Evolutionary conservation across 2,329 filamentous ascomycete species (phyloP).

Genomic region (Stagonosporopsis cucurbitacearum): DNA sequence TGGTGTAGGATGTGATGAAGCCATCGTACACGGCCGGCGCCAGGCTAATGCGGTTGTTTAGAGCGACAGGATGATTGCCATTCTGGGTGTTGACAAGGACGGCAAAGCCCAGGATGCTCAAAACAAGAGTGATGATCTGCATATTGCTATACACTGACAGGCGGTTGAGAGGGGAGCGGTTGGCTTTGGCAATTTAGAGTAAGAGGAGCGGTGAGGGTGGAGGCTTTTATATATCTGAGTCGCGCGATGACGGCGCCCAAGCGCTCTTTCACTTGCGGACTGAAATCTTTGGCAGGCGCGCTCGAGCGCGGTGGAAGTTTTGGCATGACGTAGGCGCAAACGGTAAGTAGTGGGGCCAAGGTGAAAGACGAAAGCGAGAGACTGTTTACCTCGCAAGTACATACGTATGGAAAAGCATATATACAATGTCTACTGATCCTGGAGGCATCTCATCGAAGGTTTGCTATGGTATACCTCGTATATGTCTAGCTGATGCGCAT

Average conservation of each 20-base stretch:
- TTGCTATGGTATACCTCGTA: not conserved
- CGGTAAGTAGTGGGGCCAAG: not conserved
- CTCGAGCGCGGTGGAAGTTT: not conserved
- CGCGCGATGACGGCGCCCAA: not conserved
- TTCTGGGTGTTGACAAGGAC: not conserved
- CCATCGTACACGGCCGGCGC: not conserved
- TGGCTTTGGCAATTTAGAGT: not conserved
- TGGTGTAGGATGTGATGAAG: conserved; percentile 3
- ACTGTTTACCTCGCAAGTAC: not conserved
- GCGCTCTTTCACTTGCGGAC: not conserved
- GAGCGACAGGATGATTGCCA: conserved; percentile 7
- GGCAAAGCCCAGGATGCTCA: conserved; percentile 1
- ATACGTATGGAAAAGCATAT: not conserved
- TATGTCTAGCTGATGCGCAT: not conserved
- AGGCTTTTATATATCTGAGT: not conserved
- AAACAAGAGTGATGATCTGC: not conserved
- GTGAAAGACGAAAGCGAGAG: not conserved
- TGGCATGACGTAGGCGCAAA: not conserved
- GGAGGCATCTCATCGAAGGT: not conserved
- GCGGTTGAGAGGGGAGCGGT: not conserved
- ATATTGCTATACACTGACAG: conserved; percentile 4
- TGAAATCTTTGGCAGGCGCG: not conserved
- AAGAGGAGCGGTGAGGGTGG: not conserved
- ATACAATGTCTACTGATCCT: not conserved
- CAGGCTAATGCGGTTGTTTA: conserved; percentile 6